phyloP scores from a whole-genome alignment of 768 basidiomycete species.

The Sarcomyxa edulis region DNA sequence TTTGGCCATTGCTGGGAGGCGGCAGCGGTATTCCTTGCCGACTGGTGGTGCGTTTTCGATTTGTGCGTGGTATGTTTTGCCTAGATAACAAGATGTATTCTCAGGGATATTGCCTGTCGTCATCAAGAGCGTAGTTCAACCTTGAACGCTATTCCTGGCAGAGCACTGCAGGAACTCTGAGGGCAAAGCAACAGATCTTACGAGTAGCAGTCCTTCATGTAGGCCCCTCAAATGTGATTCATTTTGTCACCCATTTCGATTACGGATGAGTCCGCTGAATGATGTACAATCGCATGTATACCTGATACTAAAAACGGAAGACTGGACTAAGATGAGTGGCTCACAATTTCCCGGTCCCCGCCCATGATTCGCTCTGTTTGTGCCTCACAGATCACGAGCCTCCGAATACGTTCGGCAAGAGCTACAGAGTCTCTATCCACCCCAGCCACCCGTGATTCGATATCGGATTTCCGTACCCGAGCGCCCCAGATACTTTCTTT shows the following conservation, averaged over 20 bases:
- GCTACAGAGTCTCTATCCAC: constrained; percentile 5
- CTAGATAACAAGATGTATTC: no score
- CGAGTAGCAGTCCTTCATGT: no score
- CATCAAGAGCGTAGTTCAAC: no score
- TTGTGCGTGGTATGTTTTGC: no score
- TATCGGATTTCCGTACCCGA: constrained; percentile 42
- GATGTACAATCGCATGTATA: not conserved
- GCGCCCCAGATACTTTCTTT: constrained; percentile 54
- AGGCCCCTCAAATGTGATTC: no score
- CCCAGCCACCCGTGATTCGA: constrained; percentile 30
- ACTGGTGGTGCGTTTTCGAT: constrained; percentile 69
- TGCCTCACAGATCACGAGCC: constrained; percentile 43
- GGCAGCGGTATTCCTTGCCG: constrained; percentile 37
- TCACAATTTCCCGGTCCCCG: constrained; percentile 41
- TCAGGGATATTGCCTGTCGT: no score
- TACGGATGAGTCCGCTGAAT: no score
- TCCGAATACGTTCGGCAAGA: constrained; percentile 24
- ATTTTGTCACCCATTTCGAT: no score
- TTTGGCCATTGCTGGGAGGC: constrained; percentile 40
- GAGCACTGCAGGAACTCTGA: no score
- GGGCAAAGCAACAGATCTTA: no score
- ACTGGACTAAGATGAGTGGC: constrained; percentile 1
- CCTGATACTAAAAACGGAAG: not conserved
- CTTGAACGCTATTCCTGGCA: no score
- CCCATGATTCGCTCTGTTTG: constrained; percentile 49